Percentiles rank a stretch among this genome's conserved stretches.
phyloP scores from a whole-genome alignment of 257 asterid species.

The Parsonsia alboflavescens region DNA sequence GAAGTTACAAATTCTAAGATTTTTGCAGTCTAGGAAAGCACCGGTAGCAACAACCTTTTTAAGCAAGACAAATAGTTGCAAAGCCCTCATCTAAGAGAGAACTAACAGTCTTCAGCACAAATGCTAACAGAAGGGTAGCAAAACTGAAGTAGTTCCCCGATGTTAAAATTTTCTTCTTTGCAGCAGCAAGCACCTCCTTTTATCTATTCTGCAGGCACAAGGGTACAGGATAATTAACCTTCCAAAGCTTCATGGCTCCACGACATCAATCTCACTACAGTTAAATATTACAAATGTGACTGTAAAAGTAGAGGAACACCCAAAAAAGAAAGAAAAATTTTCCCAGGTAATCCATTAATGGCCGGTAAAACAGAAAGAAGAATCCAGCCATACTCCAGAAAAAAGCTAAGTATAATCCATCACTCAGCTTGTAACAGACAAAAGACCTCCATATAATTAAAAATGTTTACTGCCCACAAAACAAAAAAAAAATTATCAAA shows the following conservation, averaged over 20 bases:
- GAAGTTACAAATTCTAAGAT: constrained; percentile 20
- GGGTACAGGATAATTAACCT: not conserved
- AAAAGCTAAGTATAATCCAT: not conserved
- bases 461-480: not conserved
- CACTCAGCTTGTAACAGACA: not conserved
- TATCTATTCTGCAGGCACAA: not conserved
- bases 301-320: not conserved
- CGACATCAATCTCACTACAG: not conserved
- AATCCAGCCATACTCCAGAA: not conserved
- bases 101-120: not conserved
- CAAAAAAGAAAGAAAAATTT: not conserved
- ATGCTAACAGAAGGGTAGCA: not conserved
- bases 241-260: not conserved
- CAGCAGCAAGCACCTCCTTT: not conserved
- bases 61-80: not conserved
- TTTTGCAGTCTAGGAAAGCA: not conserved
- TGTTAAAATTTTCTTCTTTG: not conserved
- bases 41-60: constrained; percentile 15
- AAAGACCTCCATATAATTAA: not conserved
- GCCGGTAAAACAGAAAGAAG: not conserved
- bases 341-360: not conserved
- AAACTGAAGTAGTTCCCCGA: not conserved
- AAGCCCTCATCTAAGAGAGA: not conserved
- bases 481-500: not conserved
- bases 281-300: not conserved